Evolutionary conservation across 176 grass and related monocot species (phyloP).

Genomic region (Hordeum marinum): DNA sequence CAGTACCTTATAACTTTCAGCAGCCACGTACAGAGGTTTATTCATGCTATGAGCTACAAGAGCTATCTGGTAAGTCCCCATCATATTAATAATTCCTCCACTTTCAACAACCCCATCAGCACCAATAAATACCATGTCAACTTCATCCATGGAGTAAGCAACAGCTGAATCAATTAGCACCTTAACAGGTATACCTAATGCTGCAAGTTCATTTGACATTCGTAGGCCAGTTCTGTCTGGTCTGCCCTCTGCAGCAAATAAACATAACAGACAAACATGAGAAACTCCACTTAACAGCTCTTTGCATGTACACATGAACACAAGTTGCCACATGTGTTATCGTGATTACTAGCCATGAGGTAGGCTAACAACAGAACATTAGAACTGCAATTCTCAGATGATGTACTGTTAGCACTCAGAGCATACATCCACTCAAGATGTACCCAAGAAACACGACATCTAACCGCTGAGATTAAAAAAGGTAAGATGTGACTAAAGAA

Average conservation of each 20-base stretch:
- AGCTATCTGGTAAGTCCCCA: slow-evolving; percentile 98
- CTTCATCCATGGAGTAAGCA: slow-evolving; percentile 93
- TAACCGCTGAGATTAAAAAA: not conserved
- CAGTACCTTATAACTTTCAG: slow-evolving; percentile 95
- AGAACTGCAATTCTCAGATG: not conserved
- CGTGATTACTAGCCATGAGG: not conserved
- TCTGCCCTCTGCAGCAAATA: slow-evolving; percentile 79
- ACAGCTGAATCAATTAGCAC: slow-evolving; percentile 92
- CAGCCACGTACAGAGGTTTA: slow-evolving; percentile 92
- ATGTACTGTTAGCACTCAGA: too few relatives aligned
- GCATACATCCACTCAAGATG: too few relatives aligned
- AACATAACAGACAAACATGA: slow-evolving; percentile 9
- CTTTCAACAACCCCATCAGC: slow-evolving; percentile 99
- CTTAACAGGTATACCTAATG: slow-evolving; percentile 81
- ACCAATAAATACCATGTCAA: slow-evolving; percentile 91
- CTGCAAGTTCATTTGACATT: slow-evolving; percentile 87
- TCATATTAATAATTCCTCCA: slow-evolving; percentile 99
- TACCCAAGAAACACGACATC: not conserved
- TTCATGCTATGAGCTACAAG: slow-evolving; percentile 94
- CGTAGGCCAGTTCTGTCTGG: slow-evolving; percentile 82
- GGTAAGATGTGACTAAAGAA: not conserved
- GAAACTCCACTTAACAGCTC: not conserved
- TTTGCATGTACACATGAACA: not conserved
- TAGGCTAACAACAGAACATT: not conserved
- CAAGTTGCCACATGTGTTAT: not conserved